Evolutionary conservation across 805 yeast genomes (phyloP), one percentile per base, ranked within the genome.

Genomic region (Wickerhamiella slavikovae): DNA sequence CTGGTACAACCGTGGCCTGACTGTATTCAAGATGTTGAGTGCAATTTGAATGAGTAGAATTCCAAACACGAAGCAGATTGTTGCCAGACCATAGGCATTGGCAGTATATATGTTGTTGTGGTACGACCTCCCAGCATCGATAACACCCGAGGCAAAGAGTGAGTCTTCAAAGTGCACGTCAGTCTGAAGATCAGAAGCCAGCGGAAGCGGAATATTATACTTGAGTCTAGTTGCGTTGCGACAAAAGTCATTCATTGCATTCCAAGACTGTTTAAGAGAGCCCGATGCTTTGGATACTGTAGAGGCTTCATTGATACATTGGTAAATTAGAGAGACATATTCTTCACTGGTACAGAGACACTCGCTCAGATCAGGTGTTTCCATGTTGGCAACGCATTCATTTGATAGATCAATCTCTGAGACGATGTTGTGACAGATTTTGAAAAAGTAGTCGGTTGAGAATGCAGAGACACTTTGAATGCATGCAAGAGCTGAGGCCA

Each of bases 1-100:
- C 13, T 23, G 16, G 8, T 21, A 13, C 13, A 28, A 4, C 3
- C 28, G 14, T 5, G 38, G 38, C n/a, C 21, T 10, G 12, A 29
- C 5, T 31, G 31, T 33, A n/a, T 25, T 15, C 5, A 24, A 6
- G 24, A 32, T 29, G 33, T 36, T 34, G 26, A 33, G 22, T 6
- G 27, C 10, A 13, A 27, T 27, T 19, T 25, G 31, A 9, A 36
- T 10, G 6, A 31, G 16, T 7, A 33, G 30, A 13, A 33, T 22
- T 7, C 36, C 36, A 27, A 29, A 26, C 3, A 36, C 17, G 18
- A 33, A 36, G 23, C 29, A 28, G n/a, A 33, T 8, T 2, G 23
- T 16, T 12, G 34, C 34, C 15, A 28, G 24, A n/a, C 35, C 36
- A 24, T 23, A 31, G 4, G 27, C 17, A 8, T 30, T 28, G 12